Evolutionary conservation across 1,139 yeast genomes (phyloP).

Genomic region (Candida pseudocylindracea): DNA sequence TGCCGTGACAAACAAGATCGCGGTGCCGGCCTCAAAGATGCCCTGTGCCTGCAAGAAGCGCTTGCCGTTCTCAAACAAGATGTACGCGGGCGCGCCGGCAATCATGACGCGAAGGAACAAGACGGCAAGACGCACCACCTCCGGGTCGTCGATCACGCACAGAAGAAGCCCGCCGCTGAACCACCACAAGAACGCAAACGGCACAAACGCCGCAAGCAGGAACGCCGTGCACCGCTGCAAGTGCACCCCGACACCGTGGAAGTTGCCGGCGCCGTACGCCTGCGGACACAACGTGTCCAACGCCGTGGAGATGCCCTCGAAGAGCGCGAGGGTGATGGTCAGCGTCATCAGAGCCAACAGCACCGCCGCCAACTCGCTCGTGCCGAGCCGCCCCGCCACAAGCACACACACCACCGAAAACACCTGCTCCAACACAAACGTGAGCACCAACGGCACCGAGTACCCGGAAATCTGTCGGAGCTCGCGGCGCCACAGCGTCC

Average conservation of each 20-base stretch:
- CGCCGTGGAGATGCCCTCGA: constrained; percentile 77
- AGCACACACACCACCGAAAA: constrained; percentile 50
- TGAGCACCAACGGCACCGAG: constrained; percentile 40
- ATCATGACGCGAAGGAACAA: constrained; percentile 41
- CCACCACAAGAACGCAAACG: constrained; percentile 47
- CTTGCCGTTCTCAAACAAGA: constrained; percentile 63
- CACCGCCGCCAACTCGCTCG: constrained; percentile 54
- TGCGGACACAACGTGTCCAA: constrained; percentile 77
- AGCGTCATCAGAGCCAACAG: constrained; percentile 80
- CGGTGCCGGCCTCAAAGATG: constrained; percentile 76
- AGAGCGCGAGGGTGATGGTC: constrained; percentile 61
- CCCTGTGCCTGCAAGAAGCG: constrained; percentile 83
- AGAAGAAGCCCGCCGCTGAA: constrained; percentile 29
- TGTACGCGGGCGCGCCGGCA: constrained; percentile 70
- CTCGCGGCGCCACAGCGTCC: constrained; percentile 24
- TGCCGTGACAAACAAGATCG: constrained; percentile 54
- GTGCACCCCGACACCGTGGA: constrained; percentile 33
- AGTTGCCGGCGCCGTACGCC: constrained; percentile 55
- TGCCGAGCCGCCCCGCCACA: constrained; percentile 57
- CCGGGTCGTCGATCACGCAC: constrained; percentile 30
- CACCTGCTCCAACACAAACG: constrained; percentile 49
- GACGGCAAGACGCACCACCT: constrained; percentile 42
- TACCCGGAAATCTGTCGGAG: constrained; percentile 23
- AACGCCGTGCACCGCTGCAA: constrained; percentile 42
- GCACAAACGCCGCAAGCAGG: constrained; percentile 30